These are phyloP conservation scores for Crithidia thermophila DNA, from an alignment of 208 protist species.

Conservation along the genomic window DNA sequence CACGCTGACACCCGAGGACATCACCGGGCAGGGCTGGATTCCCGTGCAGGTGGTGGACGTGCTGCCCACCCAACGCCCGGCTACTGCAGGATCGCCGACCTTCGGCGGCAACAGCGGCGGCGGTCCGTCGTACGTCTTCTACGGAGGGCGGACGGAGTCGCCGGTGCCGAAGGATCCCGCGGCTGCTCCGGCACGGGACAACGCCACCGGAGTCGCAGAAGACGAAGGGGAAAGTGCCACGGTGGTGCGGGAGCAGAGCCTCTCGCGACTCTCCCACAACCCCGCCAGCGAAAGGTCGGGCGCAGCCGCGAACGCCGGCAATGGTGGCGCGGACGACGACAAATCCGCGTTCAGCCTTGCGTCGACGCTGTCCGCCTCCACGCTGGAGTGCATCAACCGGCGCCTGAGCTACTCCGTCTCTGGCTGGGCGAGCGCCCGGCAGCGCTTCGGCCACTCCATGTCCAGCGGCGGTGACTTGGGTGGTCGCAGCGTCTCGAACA, in stretches of 20 bases:
- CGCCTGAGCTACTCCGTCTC: slow-evolving; percentile 34
- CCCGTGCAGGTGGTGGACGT: slow-evolving; percentile 37
- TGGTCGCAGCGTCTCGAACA: slow-evolving; percentile 10
- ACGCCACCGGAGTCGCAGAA: not conserved
- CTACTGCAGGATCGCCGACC: not conserved
- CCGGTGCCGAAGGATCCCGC: slow-evolving; percentile 27
- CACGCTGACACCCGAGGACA: slow-evolving; percentile 36
- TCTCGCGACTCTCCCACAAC: not conserved
- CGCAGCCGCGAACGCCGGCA: not conserved
- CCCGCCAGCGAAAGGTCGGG: not conserved
- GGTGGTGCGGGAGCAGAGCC: slow-evolving; percentile 6
- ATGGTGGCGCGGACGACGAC: slow-evolving; percentile 1
- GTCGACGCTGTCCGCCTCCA: slow-evolving; percentile 37
- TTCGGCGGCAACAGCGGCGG: slow-evolving; percentile 1
- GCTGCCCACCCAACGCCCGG: not conserved
- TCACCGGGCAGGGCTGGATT: slow-evolving; percentile 41
- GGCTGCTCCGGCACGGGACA: too few relatives aligned
- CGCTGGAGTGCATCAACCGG: slow-evolving; percentile 41
- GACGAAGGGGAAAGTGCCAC: not conserved
- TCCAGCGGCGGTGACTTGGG: slow-evolving; percentile 1
- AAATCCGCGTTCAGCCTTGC: slow-evolving; percentile 19
- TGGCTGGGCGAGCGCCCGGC: slow-evolving; percentile 13
- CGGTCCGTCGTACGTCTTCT: slow-evolving; percentile 1
- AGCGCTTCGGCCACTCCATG: slow-evolving; percentile 19
- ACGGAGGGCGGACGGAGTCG: slow-evolving; percentile 3